phyloP scores from a whole-genome alignment of 2,329 filamentous ascomycete genomes.

The Aspergillus sp. region DNA sequence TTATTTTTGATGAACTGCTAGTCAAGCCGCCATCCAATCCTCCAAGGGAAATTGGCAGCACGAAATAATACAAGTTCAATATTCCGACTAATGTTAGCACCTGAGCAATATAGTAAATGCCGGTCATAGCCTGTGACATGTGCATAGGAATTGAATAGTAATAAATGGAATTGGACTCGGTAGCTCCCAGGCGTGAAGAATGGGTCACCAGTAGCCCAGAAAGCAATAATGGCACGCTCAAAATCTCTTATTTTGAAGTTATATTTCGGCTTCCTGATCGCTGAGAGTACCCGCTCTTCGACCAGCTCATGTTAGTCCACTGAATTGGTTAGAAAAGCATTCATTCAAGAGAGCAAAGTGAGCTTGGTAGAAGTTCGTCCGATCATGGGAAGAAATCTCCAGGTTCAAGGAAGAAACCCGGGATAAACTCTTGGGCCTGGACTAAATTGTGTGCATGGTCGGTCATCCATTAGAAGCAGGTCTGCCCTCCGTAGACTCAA shows the following conservation, averaged over 20 bases:
- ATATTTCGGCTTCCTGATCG: no score
- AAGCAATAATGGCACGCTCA: no score
- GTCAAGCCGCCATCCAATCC: constrained; percentile 1
- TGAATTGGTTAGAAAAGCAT: constrained; percentile 3
- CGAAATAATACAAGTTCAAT: constrained; percentile 3
- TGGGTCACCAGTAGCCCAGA: no score
- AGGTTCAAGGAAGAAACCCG: constrained; percentile 3
- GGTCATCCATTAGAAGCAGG: not conserved
- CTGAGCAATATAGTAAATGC: not conserved
- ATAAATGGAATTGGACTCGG: no score
- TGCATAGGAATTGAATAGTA: no score
- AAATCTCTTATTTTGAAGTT: no score
- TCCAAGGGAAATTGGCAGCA: not conserved
- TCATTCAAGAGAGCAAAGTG: not conserved
- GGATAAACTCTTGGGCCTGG: constrained; percentile 5
- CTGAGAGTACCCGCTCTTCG: no score
- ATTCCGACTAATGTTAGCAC: not conserved
- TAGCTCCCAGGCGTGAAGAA: no score
- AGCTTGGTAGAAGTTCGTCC: constrained; percentile 3
- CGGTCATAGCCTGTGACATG: not conserved
- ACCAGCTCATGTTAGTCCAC: no score
- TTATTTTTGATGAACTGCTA: constrained; percentile 2
- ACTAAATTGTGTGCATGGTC: constrained; percentile 3
- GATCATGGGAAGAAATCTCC: constrained; percentile 3
- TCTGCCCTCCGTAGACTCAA: not conserved